Evolutionary conservation across 73 alveolate genomes (phyloP).

Genomic region (Paramecium tetraurelia): DNA sequence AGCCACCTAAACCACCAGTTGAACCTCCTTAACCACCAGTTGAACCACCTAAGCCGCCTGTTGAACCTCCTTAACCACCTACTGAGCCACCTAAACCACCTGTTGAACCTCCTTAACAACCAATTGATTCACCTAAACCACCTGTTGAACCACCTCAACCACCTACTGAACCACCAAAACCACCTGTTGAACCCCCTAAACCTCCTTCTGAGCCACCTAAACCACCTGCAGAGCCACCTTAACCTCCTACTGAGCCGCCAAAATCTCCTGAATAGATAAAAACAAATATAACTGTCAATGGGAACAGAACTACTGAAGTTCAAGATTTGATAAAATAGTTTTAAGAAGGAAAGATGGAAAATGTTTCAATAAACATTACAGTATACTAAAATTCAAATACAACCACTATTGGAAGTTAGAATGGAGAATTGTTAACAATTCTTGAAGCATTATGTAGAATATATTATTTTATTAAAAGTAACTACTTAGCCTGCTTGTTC

Average conservation of each 20-base stretch:
- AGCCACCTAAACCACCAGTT: background rate
- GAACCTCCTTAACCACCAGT: background rate
- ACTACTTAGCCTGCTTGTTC: background rate
- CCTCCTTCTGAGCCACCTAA: background rate
- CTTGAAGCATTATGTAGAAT: background rate
- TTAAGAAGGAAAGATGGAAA: background rate
- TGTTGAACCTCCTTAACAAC: background rate
- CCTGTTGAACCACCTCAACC: too few relatives aligned
- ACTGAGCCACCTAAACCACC: background rate
- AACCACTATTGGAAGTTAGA: background rate
- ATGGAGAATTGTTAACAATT: background rate
- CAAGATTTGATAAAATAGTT: background rate
- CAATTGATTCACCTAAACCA: too few relatives aligned
- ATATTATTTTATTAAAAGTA: background rate
- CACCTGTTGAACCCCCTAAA: background rate
- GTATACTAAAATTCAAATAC: background rate
- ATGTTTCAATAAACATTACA: background rate
- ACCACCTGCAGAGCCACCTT: background rate
- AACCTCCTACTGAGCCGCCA: background rate
- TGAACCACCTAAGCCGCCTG: background rate
- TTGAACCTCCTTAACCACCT: background rate
- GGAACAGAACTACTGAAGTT: slow-evolving; percentile 2
- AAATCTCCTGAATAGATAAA: background rate
- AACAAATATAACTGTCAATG: slow-evolving; percentile 5
- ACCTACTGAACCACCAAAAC: background rate